Conservation (phyloP, 768 basidiomycete species). For the Russula sp. region DNA sequence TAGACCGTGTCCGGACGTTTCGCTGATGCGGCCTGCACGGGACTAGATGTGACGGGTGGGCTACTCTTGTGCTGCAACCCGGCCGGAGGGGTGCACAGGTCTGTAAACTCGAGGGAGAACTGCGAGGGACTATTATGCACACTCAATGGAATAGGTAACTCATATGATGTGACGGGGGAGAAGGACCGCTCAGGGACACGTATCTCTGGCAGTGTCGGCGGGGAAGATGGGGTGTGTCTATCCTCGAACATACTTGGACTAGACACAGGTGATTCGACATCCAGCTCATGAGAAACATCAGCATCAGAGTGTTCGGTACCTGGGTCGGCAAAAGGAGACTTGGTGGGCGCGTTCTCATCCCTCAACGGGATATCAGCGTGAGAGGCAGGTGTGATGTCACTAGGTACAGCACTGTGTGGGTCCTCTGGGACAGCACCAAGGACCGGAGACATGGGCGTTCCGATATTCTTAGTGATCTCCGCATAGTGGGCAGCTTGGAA, state of each 20-base stretch:
- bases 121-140: conserved; percentile 26
- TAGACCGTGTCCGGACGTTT: too few species aligned
- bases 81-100: conserved; percentile 23
- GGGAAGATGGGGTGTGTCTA: conserved; percentile 43
- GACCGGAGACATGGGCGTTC: conserved; percentile 28
- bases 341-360: conserved; percentile 18
- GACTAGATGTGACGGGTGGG: conserved; percentile 19
- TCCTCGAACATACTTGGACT: conserved; percentile 31
- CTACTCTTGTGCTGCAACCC: conserved; percentile 22
- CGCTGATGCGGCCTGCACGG: conserved; percentile 16
- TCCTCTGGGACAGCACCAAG: conserved; percentile 25
- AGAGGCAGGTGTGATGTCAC: neutral
- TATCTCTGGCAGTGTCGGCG: conserved; percentile 53
- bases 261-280: conserved; percentile 27
- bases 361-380: neutral
- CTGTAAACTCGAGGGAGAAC: conserved; percentile 23
- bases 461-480: conserved; percentile 57
- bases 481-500: conserved; percentile 72
- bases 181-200: conserved; percentile 40
- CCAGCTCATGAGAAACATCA: conserved; percentile 12
- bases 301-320: neutral
- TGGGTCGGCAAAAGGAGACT: conserved; percentile 32
- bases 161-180: conserved; percentile 35
- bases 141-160: conserved; percentile 25
- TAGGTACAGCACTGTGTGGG: conserved; percentile 23